A percentile compares a stretch with the other conserved stretches of the same genome.
These are phyloP conservation scores for Phoma sp. DNA, from an alignment of 2,329 filamentous ascomycete species.

Conservation along the genomic window DNA sequence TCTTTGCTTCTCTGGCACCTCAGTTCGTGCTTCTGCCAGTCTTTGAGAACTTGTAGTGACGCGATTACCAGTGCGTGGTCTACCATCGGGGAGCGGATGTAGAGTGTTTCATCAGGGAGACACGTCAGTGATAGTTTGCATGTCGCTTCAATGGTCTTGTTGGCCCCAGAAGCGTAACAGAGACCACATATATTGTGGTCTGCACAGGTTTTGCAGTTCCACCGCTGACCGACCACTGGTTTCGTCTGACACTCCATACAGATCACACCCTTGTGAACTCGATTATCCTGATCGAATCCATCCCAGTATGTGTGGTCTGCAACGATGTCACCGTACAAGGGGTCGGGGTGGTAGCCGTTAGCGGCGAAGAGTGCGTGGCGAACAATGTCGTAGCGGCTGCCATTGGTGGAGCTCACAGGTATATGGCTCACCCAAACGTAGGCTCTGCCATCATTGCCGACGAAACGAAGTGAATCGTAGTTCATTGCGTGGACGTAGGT, in stretches of 20 bases:
- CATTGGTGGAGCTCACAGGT: conserved; percentile 31
- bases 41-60: conserved; percentile 43
- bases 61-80: conserved; percentile 40
- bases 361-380: conserved; percentile 44
- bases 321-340: conserved; percentile 44
- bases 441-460: conserved; percentile 34
- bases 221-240: conserved; percentile 36
- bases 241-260: conserved; percentile 31
- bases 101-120: conserved; percentile 40
- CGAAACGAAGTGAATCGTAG: conserved; percentile 43
- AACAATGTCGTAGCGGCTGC: conserved; percentile 37
- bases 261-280: conserved; percentile 18
- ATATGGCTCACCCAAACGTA: conserved; percentile 44
- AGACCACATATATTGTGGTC: conserved; percentile 36
- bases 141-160: conserved; percentile 17
- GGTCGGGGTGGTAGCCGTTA: conserved; percentile 29
- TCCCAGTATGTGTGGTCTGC: conserved; percentile 48
- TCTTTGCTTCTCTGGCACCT: conserved; percentile 30
- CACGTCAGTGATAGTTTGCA: conserved; percentile 33
- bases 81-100: conserved; percentile 32
- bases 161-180: conserved; percentile 20
- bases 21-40: conserved; percentile 42
- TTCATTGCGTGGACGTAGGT: conserved; percentile 43
- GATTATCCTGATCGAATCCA: conserved; percentile 29
- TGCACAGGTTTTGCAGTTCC: conserved; percentile 35